Evolutionary conservation across 140 eudicot genomes (phyloP), one percentile per base, ranked within the genome.

Genomic region (Cichorium intybus): DNA sequence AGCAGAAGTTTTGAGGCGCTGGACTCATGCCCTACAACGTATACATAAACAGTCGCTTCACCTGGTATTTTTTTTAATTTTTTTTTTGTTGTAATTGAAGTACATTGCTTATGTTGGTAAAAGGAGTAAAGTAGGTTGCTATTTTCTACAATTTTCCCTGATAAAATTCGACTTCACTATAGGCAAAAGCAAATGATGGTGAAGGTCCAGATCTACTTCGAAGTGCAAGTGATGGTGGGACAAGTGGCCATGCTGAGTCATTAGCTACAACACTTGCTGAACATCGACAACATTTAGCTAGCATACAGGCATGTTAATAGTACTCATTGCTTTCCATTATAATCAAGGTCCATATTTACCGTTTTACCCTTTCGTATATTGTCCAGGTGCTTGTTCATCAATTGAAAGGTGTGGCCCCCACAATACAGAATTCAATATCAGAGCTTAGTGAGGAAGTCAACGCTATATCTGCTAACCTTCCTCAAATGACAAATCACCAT

Each of bases 151-250:
- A 47, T 28, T 46, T 11, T 23, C n/a, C n/a, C n/a, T n/a, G 45
- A 51, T 62, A 62, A 62, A 10, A 17, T 33, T 57, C 56, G 56
- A 18, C 52, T 20, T 23, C 2, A 14, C 68, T 70, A 52, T 71
- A 94, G 99, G 88, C 95, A 78, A 94, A 94, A 64, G 87, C 95
- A 69, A 94, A 94, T 84, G 90, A 86, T 68, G 99, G 97, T 51
- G 95, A 94, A 78, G 99, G 99, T 61, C 99, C 99, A 22, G 97
- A 94, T 77, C 95, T 94, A 66, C 79, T 94, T 2, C 73, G 95
- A 67, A 80, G 84, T 72, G 75, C 76, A 62, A 84, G 84, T 69
- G 88, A 84, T 58, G 95, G 90, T 73, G 84, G 84, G 68, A 77
- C 94, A 22, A 88, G 80, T 79, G 88, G 97, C 51, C 99, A 89